Evolutionary conservation across 345 rosid genomes (phyloP), one percentile per base, ranked within the genome.

Genomic region (Corymbia maculata): DNA sequence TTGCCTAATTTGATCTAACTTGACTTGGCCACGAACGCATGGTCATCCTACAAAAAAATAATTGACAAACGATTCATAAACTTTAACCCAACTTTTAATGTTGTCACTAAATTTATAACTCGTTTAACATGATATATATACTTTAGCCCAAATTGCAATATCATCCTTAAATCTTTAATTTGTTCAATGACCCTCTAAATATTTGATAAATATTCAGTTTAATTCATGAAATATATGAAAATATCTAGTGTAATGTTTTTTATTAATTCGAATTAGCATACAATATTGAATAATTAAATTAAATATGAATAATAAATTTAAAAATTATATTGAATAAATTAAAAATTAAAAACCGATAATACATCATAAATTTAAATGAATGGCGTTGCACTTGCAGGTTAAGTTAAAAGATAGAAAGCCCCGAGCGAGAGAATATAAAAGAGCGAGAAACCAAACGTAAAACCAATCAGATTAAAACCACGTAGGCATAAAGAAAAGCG

Each of bases 11-110:
- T 0, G 6, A 2, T 32, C 44, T 12, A 15, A 68, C 82, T 36
- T 0, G 0, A 16, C 22, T 32, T 0, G 2, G 0, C 11, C 22
- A 1, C 36, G 8, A 17, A 36, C 4, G 12, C 5, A 8, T 0
- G 4, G 0, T 9, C 4, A 0, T 17, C 17, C 1, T 17, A 19
- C 1, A 0, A 36, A 70, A 3, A 5, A 1, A 36, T 36, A 17
- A 5, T 36, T 19, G 9, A 17, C 13, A 36, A 9, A 19, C 9
- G 4, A 19, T 11, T 6, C 4, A 1, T 14, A 13, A 64, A 61
- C 1, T 28, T 61, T 68, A 3, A 2, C 4, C 4, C 2, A 17
- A 70, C 1, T 0, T 70, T 0, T 2, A 70, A 15, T 4, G 2
- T 6, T 30, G 0, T 2, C 1, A 2, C 9, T 66, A 3, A 30